Conservation (phyloP, 192 early-diverging fungal genomes). For the Phycomyces blakesleeanus region DNA sequence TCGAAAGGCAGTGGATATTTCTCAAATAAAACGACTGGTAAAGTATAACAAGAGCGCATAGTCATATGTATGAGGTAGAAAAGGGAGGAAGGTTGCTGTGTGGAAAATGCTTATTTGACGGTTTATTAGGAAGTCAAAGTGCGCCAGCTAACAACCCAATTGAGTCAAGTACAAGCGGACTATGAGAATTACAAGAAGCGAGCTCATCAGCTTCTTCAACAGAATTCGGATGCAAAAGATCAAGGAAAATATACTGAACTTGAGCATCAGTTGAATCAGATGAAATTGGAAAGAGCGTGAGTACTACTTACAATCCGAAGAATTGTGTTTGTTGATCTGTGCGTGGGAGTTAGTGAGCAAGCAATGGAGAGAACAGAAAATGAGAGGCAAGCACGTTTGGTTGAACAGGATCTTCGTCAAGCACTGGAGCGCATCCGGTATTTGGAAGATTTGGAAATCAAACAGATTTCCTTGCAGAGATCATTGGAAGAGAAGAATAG, state of each 20-base stretch:
- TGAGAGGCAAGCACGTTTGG: constrained; percentile 15
- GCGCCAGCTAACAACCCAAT: constrained; percentile 40
- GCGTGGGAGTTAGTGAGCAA: constrained; percentile 21
- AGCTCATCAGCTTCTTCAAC: constrained; percentile 45
- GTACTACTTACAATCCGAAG: background rate
- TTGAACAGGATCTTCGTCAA: constrained; percentile 33
- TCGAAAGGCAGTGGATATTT: constrained; percentile 3
- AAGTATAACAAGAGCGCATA: background rate
- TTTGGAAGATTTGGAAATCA: constrained; percentile 26
- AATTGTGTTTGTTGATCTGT: constrained; percentile 5
- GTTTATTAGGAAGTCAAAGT: constrained; percentile 42
- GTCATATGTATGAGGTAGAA: background rate
- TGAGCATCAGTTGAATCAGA: constrained; percentile 25
- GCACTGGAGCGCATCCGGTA: constrained; percentile 28
- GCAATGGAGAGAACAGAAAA: constrained; percentile 11
- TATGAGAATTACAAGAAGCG: constrained; percentile 58
- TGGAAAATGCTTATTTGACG: background rate
- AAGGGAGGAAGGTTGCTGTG: background rate
- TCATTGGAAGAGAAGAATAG: constrained; percentile 15
- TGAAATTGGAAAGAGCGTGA: constrained; percentile 30
- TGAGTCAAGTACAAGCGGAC: constrained; percentile 41
- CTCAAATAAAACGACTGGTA: constrained; percentile 13
- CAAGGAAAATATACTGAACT: constrained; percentile 24
- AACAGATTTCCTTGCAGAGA: background rate
- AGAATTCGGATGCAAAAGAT: constrained; percentile 16